A percentile compares a stretch with the other conserved stretches of the same genome.
Conservation (phyloP, 2,329 filamentous ascomycete species). For the Sarocladium brachiariae region DNA sequence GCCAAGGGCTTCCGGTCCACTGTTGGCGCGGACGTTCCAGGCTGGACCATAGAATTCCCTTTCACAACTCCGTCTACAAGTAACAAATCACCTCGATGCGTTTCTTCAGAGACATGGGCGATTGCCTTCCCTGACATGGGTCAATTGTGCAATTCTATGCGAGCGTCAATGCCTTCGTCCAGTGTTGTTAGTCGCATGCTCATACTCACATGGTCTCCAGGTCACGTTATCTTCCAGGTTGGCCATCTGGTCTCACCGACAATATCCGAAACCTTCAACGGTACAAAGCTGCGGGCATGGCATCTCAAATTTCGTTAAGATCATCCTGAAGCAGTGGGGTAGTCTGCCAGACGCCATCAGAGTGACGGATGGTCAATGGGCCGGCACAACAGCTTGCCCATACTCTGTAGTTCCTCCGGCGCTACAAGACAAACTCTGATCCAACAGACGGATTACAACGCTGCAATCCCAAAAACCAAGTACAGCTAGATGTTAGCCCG, state of each 20-base stretch:
- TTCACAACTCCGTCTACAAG: no score
- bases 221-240: background rate
- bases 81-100: no score
- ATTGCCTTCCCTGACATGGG: background rate
- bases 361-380: background rate
- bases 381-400: background rate
- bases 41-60: no score
- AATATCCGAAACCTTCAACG: no score
- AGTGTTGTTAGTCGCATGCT: background rate
- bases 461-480: background rate
- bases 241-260: no score
- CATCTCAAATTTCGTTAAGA: no score
- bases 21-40: no score
- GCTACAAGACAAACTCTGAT: slow-evolving; percentile 1
- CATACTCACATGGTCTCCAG: background rate
- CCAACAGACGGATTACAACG: background rate
- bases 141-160: background rate
- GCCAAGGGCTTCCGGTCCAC: no score
- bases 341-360: no score
- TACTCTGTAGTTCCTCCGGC: background rate
- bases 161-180: background rate
- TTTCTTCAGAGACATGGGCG: no score
- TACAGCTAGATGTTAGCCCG: background rate
- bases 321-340: no score
- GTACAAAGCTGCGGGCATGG: no score